These are phyloP conservation scores for Papilionanthe hybrid DNA, from an alignment of 116 monocot genomes.

Conservation along the genomic window DNA sequence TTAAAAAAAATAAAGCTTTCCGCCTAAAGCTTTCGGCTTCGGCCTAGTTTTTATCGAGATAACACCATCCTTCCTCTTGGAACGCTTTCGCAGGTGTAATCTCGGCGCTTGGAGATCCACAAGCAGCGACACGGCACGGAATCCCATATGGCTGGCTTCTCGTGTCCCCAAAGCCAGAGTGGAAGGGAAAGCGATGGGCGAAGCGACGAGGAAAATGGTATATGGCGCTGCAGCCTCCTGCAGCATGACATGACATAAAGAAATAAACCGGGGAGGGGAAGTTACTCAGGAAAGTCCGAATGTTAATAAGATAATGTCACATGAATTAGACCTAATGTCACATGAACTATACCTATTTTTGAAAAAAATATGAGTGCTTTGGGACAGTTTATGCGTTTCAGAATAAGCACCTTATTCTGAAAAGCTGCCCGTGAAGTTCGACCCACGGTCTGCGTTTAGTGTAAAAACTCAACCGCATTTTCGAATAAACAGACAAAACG, in stretches of 20 bases:
- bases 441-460: too few species aligned
- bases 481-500: too few species aligned
- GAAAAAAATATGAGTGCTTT: too few species aligned
- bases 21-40: not conserved
- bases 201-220: not conserved
- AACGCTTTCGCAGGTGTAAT: not conserved
- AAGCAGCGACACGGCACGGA: not conserved
- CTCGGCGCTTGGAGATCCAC: not conserved
- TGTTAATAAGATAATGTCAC: too few species aligned
- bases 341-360: too few species aligned
- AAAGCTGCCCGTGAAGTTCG: too few species aligned
- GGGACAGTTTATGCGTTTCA: too few species aligned
- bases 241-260: constrained; percentile 1
- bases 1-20: not conserved
- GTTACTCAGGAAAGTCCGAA: too few species aligned
- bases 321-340: too few species aligned
- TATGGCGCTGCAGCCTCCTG: not conserved
- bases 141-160: constrained; percentile 7
- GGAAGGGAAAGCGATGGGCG: constrained; percentile 1
- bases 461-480: too few species aligned
- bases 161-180: not conserved
- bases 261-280: not conserved
- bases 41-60: not conserved
- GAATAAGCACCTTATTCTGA: too few species aligned
- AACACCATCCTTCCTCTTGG: not conserved